These are phyloP conservation scores for Boletus subparvulus DNA, from an alignment of 768 basidiomycete genomes.

Conservation along the genomic window DNA sequence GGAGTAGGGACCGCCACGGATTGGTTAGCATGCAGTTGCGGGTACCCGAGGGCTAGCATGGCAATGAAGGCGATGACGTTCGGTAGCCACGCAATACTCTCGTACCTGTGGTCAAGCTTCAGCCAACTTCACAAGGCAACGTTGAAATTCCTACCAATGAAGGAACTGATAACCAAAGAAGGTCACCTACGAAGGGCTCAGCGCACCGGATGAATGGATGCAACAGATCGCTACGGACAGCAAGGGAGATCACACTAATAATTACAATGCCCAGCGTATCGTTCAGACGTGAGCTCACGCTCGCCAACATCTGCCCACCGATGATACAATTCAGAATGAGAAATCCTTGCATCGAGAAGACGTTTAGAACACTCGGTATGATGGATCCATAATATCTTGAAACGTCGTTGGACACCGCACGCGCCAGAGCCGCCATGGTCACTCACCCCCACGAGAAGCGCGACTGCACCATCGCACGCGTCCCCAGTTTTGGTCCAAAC, in stretches of 20 bases:
- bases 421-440: constrained; percentile 6
- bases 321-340: constrained; percentile 59
- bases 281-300: constrained; percentile 37
- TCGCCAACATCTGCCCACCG: constrained; percentile 59
- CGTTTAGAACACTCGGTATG: constrained; percentile 46
- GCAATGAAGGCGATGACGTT: constrained; percentile 66
- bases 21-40: constrained; percentile 51
- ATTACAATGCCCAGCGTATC: constrained; percentile 36
- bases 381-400: constrained; percentile 40
- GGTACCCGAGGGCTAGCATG: constrained; percentile 65
- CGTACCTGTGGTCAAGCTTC: constrained; percentile 52
- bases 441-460: constrained; percentile 53
- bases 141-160: constrained; percentile 43
- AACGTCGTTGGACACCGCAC: not conserved
- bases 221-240: constrained; percentile 16
- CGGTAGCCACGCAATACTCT: constrained; percentile 76
- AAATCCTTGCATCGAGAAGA: constrained; percentile 55
- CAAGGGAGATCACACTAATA: constrained; percentile 32
- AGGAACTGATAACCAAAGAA: constrained; percentile 67
- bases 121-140: not conserved
- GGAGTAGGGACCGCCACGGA: constrained; percentile 36
- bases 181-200: constrained; percentile 42
- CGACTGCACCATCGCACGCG: constrained; percentile 57
- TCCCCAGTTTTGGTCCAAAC: constrained; percentile 55
- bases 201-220: not conserved